A percentile compares a stretch with the other conserved stretches of the same genome.
Evolutionary conservation across 2,329 filamentous ascomycete species (phyloP).

Genomic region (Neurospora sp.): DNA sequence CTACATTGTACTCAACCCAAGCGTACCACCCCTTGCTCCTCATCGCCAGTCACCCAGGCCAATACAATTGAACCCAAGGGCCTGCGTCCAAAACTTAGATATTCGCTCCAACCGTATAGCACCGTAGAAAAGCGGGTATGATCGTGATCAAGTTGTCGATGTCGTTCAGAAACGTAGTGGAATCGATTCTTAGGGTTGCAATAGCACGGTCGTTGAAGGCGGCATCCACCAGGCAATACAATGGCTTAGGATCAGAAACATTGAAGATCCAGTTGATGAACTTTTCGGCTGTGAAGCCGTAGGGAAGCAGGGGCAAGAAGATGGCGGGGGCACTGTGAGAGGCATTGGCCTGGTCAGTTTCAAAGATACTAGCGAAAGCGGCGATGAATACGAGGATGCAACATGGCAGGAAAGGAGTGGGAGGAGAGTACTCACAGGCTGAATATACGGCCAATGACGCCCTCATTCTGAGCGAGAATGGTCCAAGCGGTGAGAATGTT

Average conservation of each 20-base stretch:
- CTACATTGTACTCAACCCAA: background rate
- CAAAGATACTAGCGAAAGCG: background rate
- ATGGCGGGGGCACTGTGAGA: background rate
- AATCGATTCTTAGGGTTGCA: background rate
- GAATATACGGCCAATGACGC: background rate
- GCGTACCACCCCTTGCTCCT: background rate
- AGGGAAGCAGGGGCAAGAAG: background rate
- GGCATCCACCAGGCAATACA: background rate
- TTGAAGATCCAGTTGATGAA: constrained; percentile 1
- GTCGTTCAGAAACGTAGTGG: background rate
- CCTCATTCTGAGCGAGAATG: background rate
- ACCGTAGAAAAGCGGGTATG: background rate
- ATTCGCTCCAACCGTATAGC: background rate
- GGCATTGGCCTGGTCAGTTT: background rate
- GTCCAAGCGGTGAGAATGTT: background rate
- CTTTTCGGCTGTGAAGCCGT: background rate
- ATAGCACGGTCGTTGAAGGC: background rate
- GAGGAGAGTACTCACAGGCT: background rate
- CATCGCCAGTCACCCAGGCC: background rate
- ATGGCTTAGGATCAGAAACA: background rate
- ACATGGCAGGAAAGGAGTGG: background rate
- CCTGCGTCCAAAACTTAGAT: background rate
- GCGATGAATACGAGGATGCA: background rate
- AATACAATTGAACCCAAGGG: background rate
- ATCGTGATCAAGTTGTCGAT: background rate